A percentile compares a stretch with the other conserved stretches of the same genome.
phyloP scores from a whole-genome alignment of 352 stramenopile genomes.

The Phytophthora meadii region DNA sequence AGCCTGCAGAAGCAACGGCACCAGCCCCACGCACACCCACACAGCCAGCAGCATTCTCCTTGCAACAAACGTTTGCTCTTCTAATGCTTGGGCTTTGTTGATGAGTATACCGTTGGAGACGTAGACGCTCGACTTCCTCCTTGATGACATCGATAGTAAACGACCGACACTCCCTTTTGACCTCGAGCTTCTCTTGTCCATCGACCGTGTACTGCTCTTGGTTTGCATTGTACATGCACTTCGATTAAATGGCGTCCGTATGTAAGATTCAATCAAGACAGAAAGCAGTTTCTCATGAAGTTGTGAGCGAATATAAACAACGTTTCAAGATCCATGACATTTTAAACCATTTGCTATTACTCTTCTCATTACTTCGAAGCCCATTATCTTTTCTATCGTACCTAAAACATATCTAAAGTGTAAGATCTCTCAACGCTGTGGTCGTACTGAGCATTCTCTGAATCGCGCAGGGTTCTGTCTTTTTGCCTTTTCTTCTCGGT shows the following conservation, averaged over 20 bases:
- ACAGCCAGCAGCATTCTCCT: constrained; percentile 3
- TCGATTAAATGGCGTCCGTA: too few species aligned
- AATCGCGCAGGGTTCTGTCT: constrained; percentile 47
- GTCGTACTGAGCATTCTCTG: constrained; percentile 55
- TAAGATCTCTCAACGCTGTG: constrained; percentile 24
- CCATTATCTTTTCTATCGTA: too few species aligned
- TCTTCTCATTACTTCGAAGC: too few species aligned
- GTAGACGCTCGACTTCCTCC: background rate
- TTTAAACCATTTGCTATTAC: too few species aligned
- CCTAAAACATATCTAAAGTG: too few species aligned
- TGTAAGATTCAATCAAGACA: too few species aligned
- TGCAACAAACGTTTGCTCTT: background rate
- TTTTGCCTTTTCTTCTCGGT: constrained; percentile 57
- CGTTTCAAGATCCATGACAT: background rate
- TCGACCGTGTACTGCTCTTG: background rate
- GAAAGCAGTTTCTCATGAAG: too few species aligned
- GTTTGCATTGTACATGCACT: background rate
- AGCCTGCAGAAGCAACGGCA: constrained; percentile 13
- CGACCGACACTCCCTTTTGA: background rate
- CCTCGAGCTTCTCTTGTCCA: background rate
- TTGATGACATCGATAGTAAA: background rate
- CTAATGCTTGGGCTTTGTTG: background rate
- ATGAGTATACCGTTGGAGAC: background rate
- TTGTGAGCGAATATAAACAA: background rate
- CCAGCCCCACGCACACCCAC: constrained; percentile 15